Evolutionary conservation across 2,329 filamentous ascomycete species (phyloP).

Genomic region (Aureobasidium sp.): DNA sequence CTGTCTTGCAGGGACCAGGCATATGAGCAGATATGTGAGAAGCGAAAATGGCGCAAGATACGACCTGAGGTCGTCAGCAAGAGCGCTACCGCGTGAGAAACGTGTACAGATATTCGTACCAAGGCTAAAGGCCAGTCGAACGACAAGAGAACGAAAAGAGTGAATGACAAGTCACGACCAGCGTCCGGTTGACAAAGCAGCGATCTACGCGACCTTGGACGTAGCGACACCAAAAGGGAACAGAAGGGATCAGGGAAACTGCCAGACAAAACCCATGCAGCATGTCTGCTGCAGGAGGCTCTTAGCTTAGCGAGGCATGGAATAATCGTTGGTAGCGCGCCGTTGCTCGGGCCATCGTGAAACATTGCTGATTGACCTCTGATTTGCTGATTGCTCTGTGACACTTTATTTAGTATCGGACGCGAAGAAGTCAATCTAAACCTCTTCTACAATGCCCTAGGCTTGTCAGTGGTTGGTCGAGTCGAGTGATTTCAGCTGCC

Average conservation of each 20-base stretch:
- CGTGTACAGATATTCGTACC: background rate
- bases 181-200: slow-evolving; percentile 7
- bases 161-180: slow-evolving; percentile 3
- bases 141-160: background rate
- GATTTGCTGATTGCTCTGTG: background rate
- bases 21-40: background rate
- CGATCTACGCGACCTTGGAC: slow-evolving; percentile 11
- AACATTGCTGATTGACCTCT: background rate
- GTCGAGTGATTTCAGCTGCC: background rate
- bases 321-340: slow-evolving; percentile 9
- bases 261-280: slow-evolving; percentile 3
- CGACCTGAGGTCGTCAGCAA: background rate
- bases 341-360: slow-evolving; percentile 3
- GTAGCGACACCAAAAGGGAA: background rate
- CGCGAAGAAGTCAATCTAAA: background rate
- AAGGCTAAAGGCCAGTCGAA: background rate
- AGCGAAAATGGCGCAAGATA: background rate
- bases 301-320: slow-evolving; percentile 10
- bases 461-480: background rate
- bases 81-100: background rate
- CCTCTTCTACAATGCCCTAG: background rate
- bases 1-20: background rate
- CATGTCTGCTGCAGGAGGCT: slow-evolving; percentile 5
- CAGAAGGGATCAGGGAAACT: background rate
- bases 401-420: background rate